A percentile compares a stretch with the other conserved stretches of the same genome.
These are phyloP conservation scores for Physaria fendleri DNA, from an alignment of 345 rosid genomes.

Conservation along the genomic window DNA sequence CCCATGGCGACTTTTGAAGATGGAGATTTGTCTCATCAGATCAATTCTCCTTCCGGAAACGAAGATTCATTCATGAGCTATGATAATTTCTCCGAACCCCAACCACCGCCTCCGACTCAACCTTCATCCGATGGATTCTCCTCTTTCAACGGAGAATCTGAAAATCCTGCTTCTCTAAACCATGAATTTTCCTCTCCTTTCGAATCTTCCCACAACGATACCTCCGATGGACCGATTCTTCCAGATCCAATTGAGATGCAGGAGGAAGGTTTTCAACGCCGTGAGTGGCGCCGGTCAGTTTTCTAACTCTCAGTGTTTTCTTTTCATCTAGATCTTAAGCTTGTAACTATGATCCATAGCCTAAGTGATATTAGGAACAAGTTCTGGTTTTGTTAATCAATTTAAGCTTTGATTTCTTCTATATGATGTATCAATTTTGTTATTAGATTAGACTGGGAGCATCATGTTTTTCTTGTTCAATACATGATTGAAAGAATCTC, in stretches of 20 bases:
- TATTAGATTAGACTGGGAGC: not conserved
- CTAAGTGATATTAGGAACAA: too few relatives aligned
- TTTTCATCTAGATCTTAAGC: slow-evolving; percentile 5
- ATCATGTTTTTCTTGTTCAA: not conserved
- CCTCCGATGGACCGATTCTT: slow-evolving; percentile 44
- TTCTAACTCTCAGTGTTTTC: not conserved
- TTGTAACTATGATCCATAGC: not conserved
- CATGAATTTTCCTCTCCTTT: slow-evolving; percentile 42
- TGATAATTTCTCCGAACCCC: slow-evolving; percentile 28
- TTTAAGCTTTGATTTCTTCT: too few relatives aligned
- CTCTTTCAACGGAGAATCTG: slow-evolving; percentile 21
- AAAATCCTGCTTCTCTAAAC: slow-evolving; percentile 35
- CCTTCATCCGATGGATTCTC: slow-evolving; percentile 18
- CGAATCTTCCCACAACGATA: too few relatives aligned
- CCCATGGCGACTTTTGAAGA: slow-evolving; percentile 33
- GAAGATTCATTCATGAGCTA: slow-evolving; percentile 31
- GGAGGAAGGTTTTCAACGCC: slow-evolving; percentile 60
- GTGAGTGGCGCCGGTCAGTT: slow-evolving; percentile 82
- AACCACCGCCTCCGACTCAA: slow-evolving; percentile 22
- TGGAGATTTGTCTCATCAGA: slow-evolving; percentile 26
- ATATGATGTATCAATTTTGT: not conserved
- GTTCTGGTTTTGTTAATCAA: too few relatives aligned
- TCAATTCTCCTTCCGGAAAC: slow-evolving; percentile 26
- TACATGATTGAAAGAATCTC: not conserved
- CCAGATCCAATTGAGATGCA: slow-evolving; percentile 61